Conservation (phyloP, 805 yeast species). For the Schwanniomyces polymorphus region DNA sequence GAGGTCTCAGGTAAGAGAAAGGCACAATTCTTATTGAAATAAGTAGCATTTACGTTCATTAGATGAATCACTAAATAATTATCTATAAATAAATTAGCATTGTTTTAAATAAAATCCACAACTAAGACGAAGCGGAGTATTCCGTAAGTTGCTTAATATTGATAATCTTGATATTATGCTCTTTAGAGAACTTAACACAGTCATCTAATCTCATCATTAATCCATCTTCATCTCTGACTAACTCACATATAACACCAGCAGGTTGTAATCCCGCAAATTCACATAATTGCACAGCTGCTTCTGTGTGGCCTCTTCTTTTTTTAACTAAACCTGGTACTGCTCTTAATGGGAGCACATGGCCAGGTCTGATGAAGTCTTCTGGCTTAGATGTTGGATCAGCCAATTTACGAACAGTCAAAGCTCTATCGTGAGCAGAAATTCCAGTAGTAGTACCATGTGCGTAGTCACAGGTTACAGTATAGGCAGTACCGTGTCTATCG, state of each 20-base stretch:
- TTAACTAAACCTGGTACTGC: slow-evolving; percentile 85
- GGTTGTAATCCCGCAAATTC: slow-evolving; percentile 73
- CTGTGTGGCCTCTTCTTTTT: slow-evolving; percentile 92
- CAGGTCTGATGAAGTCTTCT: slow-evolving; percentile 81
- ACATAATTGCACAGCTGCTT: slow-evolving; percentile 91
- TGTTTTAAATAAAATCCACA: not conserved
- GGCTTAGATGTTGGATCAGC: slow-evolving; percentile 62
- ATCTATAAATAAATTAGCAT: not conserved
- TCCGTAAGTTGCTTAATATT: slow-evolving; percentile 74
- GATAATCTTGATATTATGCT: slow-evolving; percentile 65
- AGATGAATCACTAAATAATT: not conserved
- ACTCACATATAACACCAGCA: slow-evolving; percentile 91
- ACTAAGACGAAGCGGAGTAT: slow-evolving; percentile 24
- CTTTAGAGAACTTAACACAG: slow-evolving; percentile 67
- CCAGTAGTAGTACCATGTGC: slow-evolving; percentile 95
- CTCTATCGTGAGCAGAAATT: slow-evolving; percentile 91
- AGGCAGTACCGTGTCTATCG: slow-evolving; percentile 96
- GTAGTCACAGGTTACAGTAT: slow-evolving; percentile 88
- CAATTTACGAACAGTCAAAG: slow-evolving; percentile 71
- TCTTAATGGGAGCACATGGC: slow-evolving; percentile 90
- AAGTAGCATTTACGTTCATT: slow-evolving; percentile 7
- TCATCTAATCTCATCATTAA: slow-evolving; percentile 92
- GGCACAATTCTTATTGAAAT: slow-evolving; percentile 70
- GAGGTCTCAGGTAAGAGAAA: slow-evolving; percentile 90
- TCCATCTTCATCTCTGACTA: slow-evolving; percentile 91